Evolutionary conservation across 345 rosid species (phyloP), one percentile per base, ranked within the genome.

Genomic region (Ceriops decandra): DNA sequence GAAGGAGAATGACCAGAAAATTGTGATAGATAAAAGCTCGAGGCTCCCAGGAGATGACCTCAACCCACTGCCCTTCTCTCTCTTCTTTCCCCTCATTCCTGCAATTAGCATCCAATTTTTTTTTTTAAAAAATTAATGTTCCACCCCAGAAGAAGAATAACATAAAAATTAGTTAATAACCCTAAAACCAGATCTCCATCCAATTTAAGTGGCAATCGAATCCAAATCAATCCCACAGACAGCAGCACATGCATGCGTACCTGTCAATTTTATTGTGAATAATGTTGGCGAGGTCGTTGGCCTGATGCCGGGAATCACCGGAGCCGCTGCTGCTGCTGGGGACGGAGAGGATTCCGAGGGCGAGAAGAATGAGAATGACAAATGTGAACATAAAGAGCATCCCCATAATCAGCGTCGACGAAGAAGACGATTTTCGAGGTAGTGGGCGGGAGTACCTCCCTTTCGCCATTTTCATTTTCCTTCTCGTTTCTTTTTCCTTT

Each of bases 31-130:
- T 33, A 74, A 81, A 82, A 68, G 96, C 96, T 63, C 97, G 81
- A 77, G 99, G 97, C 79, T 91, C 97, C 96, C 97, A 93, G 0
- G 96, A 93, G 81, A 93, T 84, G 38, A 91, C 83, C 75, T 93
- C 97, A 32, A 82, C 91, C 97, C 96, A 88, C 61, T 74, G 87
- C 76, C 85, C 93, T n/a, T 72, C 78, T 77, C 73, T 75, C 57
- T 75, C 83, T 35, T 79, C 91, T 67, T 81, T 89, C 9, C 57
- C 83, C 4, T 66, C 87, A 36, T 68, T 74, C 60, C 87, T 83
- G 68, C 65, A 68, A 54, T n/a, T 24, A 21, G 67, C 51, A 63
- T 63, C 17, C 10, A 56, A 24, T 24, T 24, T 24, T 24, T 24
- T 24, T 24, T 24, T 24, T 24, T 24, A 24, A 24, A 24, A 24